Percentiles rank a stretch among this genome's conserved stretches.
Conservation (phyloP, 2,329 filamentous ascomycete species). For the Colletotrichum cuscutae region DNA sequence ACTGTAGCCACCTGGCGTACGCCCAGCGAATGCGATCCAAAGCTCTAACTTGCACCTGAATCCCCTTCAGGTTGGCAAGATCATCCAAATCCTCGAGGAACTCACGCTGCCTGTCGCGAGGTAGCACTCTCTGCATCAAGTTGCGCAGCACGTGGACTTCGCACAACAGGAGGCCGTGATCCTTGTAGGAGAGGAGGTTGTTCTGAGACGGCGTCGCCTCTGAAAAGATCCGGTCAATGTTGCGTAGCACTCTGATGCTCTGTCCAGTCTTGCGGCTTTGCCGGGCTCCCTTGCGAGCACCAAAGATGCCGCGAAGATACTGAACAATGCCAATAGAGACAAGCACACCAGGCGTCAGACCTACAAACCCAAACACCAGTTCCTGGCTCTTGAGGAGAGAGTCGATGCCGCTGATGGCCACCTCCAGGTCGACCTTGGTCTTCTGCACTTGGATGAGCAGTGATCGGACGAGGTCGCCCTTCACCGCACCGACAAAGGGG, state of each 20-base stretch:
- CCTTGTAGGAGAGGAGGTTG: conserved; percentile 86
- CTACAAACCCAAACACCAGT: conserved; percentile 96
- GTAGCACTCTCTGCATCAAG: conserved; percentile 74
- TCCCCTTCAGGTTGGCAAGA: conserved; percentile 82
- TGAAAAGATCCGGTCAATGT: conserved; percentile 84
- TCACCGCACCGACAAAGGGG: conserved; percentile 84
- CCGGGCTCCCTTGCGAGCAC: conserved; percentile 74
- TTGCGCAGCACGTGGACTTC: conserved; percentile 87
- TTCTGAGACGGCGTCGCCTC: conserved; percentile 76
- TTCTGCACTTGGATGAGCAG: conserved; percentile 97
- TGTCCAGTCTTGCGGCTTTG: conserved; percentile 74
- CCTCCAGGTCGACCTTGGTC: conserved; percentile 97
- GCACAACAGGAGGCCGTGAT: conserved; percentile 89
- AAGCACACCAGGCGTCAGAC: conserved; percentile 90
- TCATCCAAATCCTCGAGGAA: conserved; percentile 91
- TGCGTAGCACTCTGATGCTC: conserved; percentile 82
- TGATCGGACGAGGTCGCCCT: conserved; percentile 88
- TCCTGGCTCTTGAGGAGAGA: conserved; percentile 95
- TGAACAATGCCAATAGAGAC: conserved; percentile 80
- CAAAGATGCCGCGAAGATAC: conserved; percentile 77
- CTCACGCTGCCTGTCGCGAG: conserved; percentile 79
- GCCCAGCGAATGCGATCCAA: conserved; percentile 90
- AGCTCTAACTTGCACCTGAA: conserved; percentile 81
- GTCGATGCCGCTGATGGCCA: conserved; percentile 96
- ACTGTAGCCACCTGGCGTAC: conserved; percentile 79